Evolutionary conservation across 208 protist genomes (phyloP), one percentile per base, ranked within the genome.

Genomic region (Histomonas meleagridis): DNA sequence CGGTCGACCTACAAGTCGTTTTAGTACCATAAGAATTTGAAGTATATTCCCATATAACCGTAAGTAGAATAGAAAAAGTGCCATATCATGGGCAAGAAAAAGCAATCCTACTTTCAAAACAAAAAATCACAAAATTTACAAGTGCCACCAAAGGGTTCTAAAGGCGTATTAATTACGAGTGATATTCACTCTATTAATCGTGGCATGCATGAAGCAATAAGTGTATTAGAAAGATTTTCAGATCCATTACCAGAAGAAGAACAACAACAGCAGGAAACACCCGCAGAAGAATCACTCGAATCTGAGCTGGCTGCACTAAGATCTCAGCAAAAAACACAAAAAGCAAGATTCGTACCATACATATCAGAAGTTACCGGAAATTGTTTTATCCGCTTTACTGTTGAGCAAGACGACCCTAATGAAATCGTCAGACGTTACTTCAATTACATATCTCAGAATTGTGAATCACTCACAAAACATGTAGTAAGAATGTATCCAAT

Each of bases 331-430:
- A 10, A n/a, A n/a, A 26, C n/a, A n/a, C n/a, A n/a, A n/a, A n/a
- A n/a, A n/a, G n/a, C n/a, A n/a, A 51, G 76, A 55, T 86, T 43
- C 16, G 4, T 55, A 38, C 40, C 76, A 38, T 86, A 55, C 38
- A 48, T 86, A 18, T 86, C 76, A 10, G 76, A 86, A 86, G 76
- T 86, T 55, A 86, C 51, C 46, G 76, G 76, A 3, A 86, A 86
- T 35, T 43, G 51, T 86, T 86, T 86, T 46, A 86, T 86, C 55
- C 5, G 76, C 3, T 86, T 86, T 38, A 86, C 76, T 26, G 3
- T 55, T 2, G 46, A 49, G 1, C 21, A 55, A 55, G 76, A 86
- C 38, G 76, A 86, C 38, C 76, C 76, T 57, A 57, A 57, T 38
- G 46, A 57, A 28, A 5, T 86, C 4, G 4, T 86, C 4, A 46